These are phyloP conservation scores for Inga leiocalycina DNA, from an alignment of 306 rosid species.

Conservation along the genomic window DNA sequence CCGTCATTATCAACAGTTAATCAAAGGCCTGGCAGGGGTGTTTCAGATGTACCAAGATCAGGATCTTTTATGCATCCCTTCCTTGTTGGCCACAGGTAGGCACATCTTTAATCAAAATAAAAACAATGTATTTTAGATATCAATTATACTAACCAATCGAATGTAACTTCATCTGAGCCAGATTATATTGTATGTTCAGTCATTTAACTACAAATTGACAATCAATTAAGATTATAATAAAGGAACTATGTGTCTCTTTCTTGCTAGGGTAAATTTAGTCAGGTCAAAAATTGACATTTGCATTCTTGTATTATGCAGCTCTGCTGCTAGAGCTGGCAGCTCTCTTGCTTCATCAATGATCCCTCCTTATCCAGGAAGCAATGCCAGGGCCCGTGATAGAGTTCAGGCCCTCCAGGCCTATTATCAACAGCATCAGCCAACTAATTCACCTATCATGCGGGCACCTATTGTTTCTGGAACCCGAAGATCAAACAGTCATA, in stretches of 20 bases:
- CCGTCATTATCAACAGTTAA: conserved; percentile 60
- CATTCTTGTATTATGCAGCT: conserved; percentile 52
- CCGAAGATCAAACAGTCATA: conserved; percentile 77
- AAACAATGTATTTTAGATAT: background rate
- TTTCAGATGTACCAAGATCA: conserved; percentile 71
- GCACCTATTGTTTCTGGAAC: conserved; percentile 54
- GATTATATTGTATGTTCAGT: background rate
- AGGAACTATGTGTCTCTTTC: conserved; percentile 8
- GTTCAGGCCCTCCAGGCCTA: conserved; percentile 98
- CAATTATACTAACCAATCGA: background rate
- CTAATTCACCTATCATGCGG: conserved; percentile 64
- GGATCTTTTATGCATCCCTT: conserved; percentile 86
- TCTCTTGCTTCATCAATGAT: conserved; percentile 83
- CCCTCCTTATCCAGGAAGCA: conserved; percentile 97
- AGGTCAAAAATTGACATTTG: conserved; percentile 27
- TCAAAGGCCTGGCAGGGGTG: conserved; percentile 78
- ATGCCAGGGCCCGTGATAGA: conserved; percentile 89
- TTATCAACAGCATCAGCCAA: conserved; percentile 84
- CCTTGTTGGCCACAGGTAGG: conserved; percentile 84
- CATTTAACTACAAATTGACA: background rate
- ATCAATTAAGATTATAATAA: background rate
- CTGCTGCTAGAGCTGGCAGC: conserved; percentile 87
- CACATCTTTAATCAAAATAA: conserved; percentile 26
- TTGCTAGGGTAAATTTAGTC: conserved; percentile 11
- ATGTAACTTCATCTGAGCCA: conserved; percentile 14